Base-by-base conservation (phyloP, 2,329 filamentous ascomycete genomes). In the Xylaria sp. region DNA sequence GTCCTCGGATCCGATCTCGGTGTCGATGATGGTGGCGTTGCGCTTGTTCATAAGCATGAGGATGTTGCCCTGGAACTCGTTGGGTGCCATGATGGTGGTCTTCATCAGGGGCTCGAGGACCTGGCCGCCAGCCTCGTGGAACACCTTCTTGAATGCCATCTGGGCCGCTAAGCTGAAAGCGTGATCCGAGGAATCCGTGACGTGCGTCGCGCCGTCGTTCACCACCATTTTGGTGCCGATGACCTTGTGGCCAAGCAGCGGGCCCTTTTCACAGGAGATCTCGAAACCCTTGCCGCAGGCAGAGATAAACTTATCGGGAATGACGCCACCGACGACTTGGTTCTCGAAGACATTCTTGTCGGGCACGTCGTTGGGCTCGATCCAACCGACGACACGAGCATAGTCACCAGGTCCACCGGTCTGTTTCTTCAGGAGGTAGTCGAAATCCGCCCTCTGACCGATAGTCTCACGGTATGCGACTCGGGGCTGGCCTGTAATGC, bases 21-120 rank as follows among this genome's bases (percentile, higher is more conserved):
- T 98, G 78, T 99, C 96, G 79, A 94, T 92, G 77, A 99, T 98
- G 60, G 94, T 92, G 44, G 95, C 94, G 78, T 94, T 96, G 73
- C 96, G 91, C 89, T 99, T 99, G 86, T 98, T 99, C 84, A 99
- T 87, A 59, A 99, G 84, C 77, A 94, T 94, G 65, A 98, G 93
- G 73, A 99, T 92, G 80, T 94, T 94, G 79, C 96, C 96, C 83
- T 99, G 96, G 86, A 98, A 99, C 85, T 99, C 96, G 78, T 92
- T 94, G 56, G 96, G 96, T 0, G 96, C 94, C 39, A 94, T 97
- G 77, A 99, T 94, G 70, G 94, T 94, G 0, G 94, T 98, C 88
- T 98, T 98, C 96, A 99, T 99, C 64, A 99, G 84, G 5, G 96
- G 96, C 82, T 99, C 96, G 44, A 99, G 89, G 10, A 99, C 91